Percentiles rank a stretch among this genome's conserved stretches.
Conservation (phyloP, 495 filamentous ascomycete species). For the Aspergillus funiculosus region DNA sequence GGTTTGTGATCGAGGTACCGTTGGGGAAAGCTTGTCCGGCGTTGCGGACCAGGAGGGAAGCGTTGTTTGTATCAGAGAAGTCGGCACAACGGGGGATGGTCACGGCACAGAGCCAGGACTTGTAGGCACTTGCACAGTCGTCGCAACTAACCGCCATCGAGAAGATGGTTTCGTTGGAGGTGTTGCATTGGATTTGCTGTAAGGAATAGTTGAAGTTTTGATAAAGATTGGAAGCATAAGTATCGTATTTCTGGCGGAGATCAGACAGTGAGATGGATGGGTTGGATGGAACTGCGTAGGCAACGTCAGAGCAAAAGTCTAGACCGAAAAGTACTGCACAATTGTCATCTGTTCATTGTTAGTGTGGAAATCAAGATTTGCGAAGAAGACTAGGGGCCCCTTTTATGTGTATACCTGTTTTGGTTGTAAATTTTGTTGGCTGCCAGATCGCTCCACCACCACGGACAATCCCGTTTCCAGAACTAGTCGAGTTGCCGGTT, state of each 20-base stretch:
- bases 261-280: conserved; percentile 38
- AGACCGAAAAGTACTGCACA: conserved; percentile 83
- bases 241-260: conserved; percentile 65
- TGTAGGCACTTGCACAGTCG: conserved; percentile 77
- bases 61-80: conserved; percentile 48
- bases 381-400: conserved; percentile 15
- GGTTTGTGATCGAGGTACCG: conserved; percentile 44
- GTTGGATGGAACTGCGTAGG: conserved; percentile 86
- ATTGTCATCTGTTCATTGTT: conserved; percentile 50
- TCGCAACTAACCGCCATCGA: conserved; percentile 70
- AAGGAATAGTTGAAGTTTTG: conserved; percentile 75
- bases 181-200: conserved; percentile 78
- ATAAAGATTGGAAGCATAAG: conserved; percentile 53
- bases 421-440: conserved; percentile 65
- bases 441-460: conserved; percentile 69
- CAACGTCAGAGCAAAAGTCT: conserved; percentile 74
- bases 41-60: conserved; percentile 63
- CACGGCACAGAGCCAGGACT: conserved; percentile 89
- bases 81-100: conserved; percentile 88
- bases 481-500: conserved; percentile 47
- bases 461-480: conserved; percentile 47
- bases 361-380: conserved; percentile 10
- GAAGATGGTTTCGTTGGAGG: conserved; percentile 62
- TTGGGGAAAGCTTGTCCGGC: conserved; percentile 64
- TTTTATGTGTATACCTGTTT: conserved; percentile 52